Evolutionary conservation across 768 basidiomycete species (phyloP), one percentile per base, ranked within the genome.

Genomic region (Atractiella rhizophila): DNA sequence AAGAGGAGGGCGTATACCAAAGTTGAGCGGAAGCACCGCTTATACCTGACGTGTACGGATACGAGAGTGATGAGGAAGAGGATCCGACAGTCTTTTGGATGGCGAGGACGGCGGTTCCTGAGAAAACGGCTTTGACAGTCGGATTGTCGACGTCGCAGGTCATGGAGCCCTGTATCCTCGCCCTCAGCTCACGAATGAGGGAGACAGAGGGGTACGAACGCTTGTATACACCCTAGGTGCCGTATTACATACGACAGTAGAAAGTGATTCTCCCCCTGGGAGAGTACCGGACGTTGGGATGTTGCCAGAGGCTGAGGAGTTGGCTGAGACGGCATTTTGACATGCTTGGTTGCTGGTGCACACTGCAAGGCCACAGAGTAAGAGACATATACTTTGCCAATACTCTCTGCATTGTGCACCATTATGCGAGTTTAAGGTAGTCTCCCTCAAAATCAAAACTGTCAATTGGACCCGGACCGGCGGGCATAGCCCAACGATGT

Each of bases 91-190:
- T 76, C 20, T 85, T 74, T 16, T 75, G 67, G 48, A 91, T 75
- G 46, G 75, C 80, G 21, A 91, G 65, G 5, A 67, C 72, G 0
- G 81, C 69, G 5, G 62, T 53, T n/a, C 67, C 61, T 1, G 83
- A 76, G 54, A 66, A 91, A 13, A 88, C 49, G 0, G 64, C 63
- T 64, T 79, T 74, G 1, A 94, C 61, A 0, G 80, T 85, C 1
- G 80, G 77, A 52, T 86, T 82, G 42, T 69, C 64, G 11, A 88
- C 82, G 40, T 65, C 61, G 59, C 86, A 94, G 47, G 77, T 78
- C 65, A 86, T 71, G 56, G 83, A 71, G 4, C 79, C 68, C 2
- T 75, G 66, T 1, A 82, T 73, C 51, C 67, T n/a, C n/a, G n/a
- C n/a, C n/a, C n/a, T n/a, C n/a, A n/a, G n/a, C n/a, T n/a, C n/a